Evolutionary conservation across 2,329 filamentous ascomycete species (phyloP).

Genomic region (Diaporthe caulivora): DNA sequence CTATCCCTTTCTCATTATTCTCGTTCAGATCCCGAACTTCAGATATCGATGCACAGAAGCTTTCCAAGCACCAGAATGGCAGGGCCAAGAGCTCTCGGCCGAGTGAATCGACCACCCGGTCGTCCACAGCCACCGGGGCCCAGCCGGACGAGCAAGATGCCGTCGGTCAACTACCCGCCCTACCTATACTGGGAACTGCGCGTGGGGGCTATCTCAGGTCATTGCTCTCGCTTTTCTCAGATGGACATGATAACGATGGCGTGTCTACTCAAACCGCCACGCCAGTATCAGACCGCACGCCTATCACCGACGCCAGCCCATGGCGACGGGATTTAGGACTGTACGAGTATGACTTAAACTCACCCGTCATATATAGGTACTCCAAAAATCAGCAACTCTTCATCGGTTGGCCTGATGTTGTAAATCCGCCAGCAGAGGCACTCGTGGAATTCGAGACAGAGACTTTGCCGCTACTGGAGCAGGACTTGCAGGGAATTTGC

Average conservation of each 20-base stretch:
- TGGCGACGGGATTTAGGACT: neutral
- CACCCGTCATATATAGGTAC: constrained; percentile 20
- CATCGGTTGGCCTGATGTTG: constrained; percentile 29
- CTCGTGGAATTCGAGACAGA: constrained; percentile 36
- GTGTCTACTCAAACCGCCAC: neutral
- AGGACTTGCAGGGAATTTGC: constrained; percentile 28
- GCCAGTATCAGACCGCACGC: constrained; percentile 9
- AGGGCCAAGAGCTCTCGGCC: constrained; percentile 22
- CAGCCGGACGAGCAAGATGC: constrained; percentile 10
- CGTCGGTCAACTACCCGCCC: neutral
- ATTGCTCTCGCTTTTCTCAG: constrained; percentile 21
- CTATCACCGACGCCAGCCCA: constrained; percentile 4
- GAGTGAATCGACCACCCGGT: constrained; percentile 19
- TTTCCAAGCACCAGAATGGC: neutral
- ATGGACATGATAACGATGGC: neutral
- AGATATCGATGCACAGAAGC: constrained; percentile 1
- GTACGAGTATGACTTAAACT: constrained; percentile 19
- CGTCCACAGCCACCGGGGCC: neutral
- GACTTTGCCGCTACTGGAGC: constrained; percentile 33
- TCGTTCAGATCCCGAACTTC: constrained; percentile 13
- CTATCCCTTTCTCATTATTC: constrained; percentile 11
- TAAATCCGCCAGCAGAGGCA: constrained; percentile 20
- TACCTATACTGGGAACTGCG: constrained; percentile 9
- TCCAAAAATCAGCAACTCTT: constrained; percentile 22
- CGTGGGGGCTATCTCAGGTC: constrained; percentile 33